Base-by-base conservation (phyloP, 176 grass and related monocot genomes). In the Echinochloa phyllopogon region DNA sequence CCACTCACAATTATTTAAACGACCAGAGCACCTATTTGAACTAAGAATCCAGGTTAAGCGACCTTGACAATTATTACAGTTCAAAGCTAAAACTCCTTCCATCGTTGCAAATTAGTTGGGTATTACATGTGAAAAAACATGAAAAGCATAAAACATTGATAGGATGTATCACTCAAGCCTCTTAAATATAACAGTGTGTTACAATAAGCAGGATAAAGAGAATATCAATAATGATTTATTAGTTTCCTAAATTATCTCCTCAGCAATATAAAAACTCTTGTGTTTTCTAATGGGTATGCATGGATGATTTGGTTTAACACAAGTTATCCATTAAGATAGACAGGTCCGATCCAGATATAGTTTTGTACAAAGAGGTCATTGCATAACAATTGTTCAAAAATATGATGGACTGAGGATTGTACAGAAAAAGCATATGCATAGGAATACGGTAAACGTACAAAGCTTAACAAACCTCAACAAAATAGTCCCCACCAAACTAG, bases 341-440 rank as follows among this genome's bases (percentile, higher is more conserved):
- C 4, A 72, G 29, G 14, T 12, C n/a, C 15, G n/a, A n/a, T n/a
- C n/a, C n/a, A 80, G 33, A 51, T 9, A 77, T 55, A 53, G 58
- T 23, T 43, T 51, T 48, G 33, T 37, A 53, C 4, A 25, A 11
- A 49, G 27, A 58, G 24, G 25, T 62, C 48, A 77, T 16, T 0
- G 16, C 33, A 1, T 49, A 68, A 40, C 2, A 27, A 29, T 18
- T 64, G 42, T 56, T 51, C 12, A 43, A 56, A 25, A 48, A 56
- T 10, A 18, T 39, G 18, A 75, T 20, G 21, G 25, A 17, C 20
- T 45, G 12, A 14, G 67, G 67, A 56, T 63, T 25, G 11, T 37
- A 78, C 25, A 83, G 4, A 12, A 70, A 79, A 73, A 77, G 21
- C 47, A 49, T 41, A 52, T 71, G 42, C 62, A 73, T 53, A 85